Percentiles rank a stretch among this genome's conserved stretches.
phyloP scores from a whole-genome alignment of 768 basidiomycete genomes.

The Podaxis sp. region DNA sequence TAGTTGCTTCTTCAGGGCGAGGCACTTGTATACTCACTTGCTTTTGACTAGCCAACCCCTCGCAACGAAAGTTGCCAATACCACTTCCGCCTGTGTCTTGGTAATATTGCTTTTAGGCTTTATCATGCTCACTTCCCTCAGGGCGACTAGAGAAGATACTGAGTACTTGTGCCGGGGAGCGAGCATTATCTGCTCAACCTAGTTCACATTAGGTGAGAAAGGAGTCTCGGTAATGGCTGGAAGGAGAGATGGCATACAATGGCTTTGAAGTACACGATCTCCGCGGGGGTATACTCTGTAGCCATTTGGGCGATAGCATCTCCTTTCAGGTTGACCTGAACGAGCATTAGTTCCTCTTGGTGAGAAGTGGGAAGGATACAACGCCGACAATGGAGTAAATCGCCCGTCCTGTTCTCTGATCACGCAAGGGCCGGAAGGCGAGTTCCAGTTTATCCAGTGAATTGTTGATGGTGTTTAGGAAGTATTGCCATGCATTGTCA shows the following conservation, averaged over 20 bases:
- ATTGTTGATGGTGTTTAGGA: slow-evolving; percentile 55
- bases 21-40: slow-evolving; percentile 43
- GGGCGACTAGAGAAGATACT: slow-evolving; percentile 70
- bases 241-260: slow-evolving; percentile 44
- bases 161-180: slow-evolving; percentile 73
- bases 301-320: slow-evolving; percentile 84
- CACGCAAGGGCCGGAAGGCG: slow-evolving; percentile 58
- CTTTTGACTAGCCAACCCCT: slow-evolving; percentile 75
- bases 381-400: slow-evolving; percentile 65
- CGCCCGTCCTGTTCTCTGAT: slow-evolving; percentile 60
- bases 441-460: slow-evolving; percentile 68
- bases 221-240: background rate
- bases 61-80: slow-evolving; percentile 79
- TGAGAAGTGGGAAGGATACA: background rate
- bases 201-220: background rate
- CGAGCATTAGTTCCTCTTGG: background rate
- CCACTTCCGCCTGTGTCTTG: slow-evolving; percentile 68
- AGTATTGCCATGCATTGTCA: slow-evolving; percentile 51
- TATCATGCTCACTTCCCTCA: slow-evolving; percentile 62
- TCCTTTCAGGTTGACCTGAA: slow-evolving; percentile 73
- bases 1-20: slow-evolving; percentile 4
- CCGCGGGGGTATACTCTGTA: slow-evolving; percentile 72
- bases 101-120: slow-evolving; percentile 60
- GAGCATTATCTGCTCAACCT: slow-evolving; percentile 88
- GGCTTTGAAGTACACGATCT: slow-evolving; percentile 83